These are phyloP conservation scores for Maudiozyma barnettii DNA, from an alignment of 805 yeast species.

Conservation along the genomic window DNA sequence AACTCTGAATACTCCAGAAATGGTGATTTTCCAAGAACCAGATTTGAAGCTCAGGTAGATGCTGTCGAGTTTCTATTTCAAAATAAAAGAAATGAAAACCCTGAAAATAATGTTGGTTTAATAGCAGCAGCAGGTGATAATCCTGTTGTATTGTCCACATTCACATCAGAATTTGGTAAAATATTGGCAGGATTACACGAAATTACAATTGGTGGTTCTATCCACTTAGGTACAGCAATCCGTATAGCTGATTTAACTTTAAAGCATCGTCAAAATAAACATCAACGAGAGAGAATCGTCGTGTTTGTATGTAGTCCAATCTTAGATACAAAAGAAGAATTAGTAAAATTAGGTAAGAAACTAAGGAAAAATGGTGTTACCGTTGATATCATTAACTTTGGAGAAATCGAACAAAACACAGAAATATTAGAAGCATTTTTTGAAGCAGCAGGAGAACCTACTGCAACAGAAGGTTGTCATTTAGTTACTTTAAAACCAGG, in stretches of 20 bases:
- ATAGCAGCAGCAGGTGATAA: conserved; percentile 76
- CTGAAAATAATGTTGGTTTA: conserved; percentile 89
- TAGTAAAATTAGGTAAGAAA: conserved; percentile 78
- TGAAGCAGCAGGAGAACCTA: conserved; percentile 50
- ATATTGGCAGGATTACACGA: conserved; percentile 77
- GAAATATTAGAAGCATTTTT: conserved; percentile 71
- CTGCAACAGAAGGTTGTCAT: conserved; percentile 46
- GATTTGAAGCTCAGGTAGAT: conserved; percentile 88
- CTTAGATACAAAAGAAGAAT: conserved; percentile 50
- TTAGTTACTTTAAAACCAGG: conserved; percentile 84
- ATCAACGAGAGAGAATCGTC: conserved; percentile 82
- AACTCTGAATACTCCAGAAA: conserved; percentile 93
- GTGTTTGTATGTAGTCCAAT: conserved; percentile 87
- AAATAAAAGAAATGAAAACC: conserved; percentile 77
- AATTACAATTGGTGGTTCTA: conserved; percentile 56
- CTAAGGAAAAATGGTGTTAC: conserved; percentile 90
- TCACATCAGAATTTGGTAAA: conserved; percentile 81
- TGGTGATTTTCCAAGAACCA: conserved; percentile 82
- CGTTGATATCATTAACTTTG: conserved; percentile 83
- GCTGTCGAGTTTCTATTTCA: conserved; percentile 81
- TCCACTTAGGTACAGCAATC: conserved; percentile 69
- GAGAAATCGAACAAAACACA: conserved; percentile 74
- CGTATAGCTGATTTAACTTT: conserved; percentile 91
- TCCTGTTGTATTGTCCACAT: conserved; percentile 79
- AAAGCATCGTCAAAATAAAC: conserved; percentile 91